Percentiles rank a stretch among this genome's conserved stretches.
Evolutionary conservation across 257 asterid genomes (phyloP).

Genomic region (Avicennia marina): DNA sequence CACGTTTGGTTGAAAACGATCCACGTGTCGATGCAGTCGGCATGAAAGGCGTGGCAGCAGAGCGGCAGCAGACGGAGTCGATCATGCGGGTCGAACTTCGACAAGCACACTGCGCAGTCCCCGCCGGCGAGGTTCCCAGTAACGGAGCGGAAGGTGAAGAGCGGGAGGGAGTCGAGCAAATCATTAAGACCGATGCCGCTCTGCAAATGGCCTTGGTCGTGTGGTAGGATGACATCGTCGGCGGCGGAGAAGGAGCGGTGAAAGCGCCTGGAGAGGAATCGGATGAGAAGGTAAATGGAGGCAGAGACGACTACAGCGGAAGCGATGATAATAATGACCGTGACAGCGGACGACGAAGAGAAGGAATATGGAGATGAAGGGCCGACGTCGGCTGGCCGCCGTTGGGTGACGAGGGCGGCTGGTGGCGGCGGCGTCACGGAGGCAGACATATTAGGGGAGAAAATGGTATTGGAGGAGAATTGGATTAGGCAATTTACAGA

Average conservation of each 20-base stretch:
- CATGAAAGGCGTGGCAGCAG: conserved; percentile 94
- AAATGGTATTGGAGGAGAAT: too few species aligned
- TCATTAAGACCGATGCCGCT: conserved; percentile 10
- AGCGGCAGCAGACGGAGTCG: conserved; percentile 69
- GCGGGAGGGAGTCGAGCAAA: conserved; percentile 57
- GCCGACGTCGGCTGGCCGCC: too few species aligned
- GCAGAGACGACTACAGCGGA: conserved; percentile 67
- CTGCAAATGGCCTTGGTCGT: conserved; percentile 19
- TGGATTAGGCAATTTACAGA: too few species aligned
- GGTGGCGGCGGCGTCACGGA: too few species aligned
- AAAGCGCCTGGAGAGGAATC: conserved; percentile 51
- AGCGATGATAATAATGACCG: conserved; percentile 54
- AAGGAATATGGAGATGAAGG: conserved; percentile 33
- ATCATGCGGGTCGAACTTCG: conserved; percentile 66
- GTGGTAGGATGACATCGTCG: conserved; percentile 42
- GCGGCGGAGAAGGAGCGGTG: conserved; percentile 40
- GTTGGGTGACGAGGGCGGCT: too few species aligned
- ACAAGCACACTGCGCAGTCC: conserved; percentile 86
- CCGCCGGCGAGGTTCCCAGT: conserved; percentile 59
- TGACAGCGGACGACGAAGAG: conserved; percentile 43
- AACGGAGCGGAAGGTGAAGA: conserved; percentile 56
- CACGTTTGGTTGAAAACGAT: conserved; percentile 64
- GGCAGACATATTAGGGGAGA: too few species aligned
- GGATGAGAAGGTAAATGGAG: conserved; percentile 65
- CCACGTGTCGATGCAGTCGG: conserved; percentile 83